Evolutionary conservation across 805 yeast species (phyloP).

Genomic region (Yamadazyma scolyti): DNA sequence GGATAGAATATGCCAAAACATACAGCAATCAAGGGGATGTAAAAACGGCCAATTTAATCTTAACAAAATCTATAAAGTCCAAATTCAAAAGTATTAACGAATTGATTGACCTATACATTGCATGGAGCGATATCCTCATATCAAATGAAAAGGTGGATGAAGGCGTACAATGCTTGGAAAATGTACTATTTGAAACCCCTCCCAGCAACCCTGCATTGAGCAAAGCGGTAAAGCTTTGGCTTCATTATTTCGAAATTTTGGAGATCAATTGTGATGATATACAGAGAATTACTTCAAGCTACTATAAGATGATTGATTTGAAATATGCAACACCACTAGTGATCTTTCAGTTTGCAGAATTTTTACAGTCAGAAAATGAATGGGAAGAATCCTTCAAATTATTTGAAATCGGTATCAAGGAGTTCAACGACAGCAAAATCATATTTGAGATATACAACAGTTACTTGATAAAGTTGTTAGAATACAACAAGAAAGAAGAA

Average conservation of each 20-base stretch:
- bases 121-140: constrained; percentile 71
- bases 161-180: constrained; percentile 31
- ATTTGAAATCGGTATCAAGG: constrained; percentile 64
- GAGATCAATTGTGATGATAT: constrained; percentile 45
- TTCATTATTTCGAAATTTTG: constrained; percentile 64
- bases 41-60: constrained; percentile 58
- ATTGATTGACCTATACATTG: constrained; percentile 63
- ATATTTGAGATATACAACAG: constrained; percentile 66
- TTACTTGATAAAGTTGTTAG: constrained; percentile 54
- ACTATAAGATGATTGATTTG: constrained; percentile 30
- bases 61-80: constrained; percentile 63
- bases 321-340: constrained; percentile 68
- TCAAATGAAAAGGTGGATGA: constrained; percentile 43
- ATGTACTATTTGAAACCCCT: constrained; percentile 21
- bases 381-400: constrained; percentile 52
- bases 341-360: constrained; percentile 62
- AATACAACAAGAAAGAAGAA: constrained; percentile 7
- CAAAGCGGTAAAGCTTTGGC: constrained; percentile 67
- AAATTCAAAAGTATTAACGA: constrained; percentile 64
- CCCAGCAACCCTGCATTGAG: constrained; percentile 36
- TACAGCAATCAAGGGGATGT: constrained; percentile 57
- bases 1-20: constrained; percentile 67
- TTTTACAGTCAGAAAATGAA: constrained; percentile 46
- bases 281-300: constrained; percentile 20
- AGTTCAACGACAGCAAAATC: constrained; percentile 56